Conservation (phyloP, 352 stramenopile species). For the Phytophthora aleatoria region DNA sequence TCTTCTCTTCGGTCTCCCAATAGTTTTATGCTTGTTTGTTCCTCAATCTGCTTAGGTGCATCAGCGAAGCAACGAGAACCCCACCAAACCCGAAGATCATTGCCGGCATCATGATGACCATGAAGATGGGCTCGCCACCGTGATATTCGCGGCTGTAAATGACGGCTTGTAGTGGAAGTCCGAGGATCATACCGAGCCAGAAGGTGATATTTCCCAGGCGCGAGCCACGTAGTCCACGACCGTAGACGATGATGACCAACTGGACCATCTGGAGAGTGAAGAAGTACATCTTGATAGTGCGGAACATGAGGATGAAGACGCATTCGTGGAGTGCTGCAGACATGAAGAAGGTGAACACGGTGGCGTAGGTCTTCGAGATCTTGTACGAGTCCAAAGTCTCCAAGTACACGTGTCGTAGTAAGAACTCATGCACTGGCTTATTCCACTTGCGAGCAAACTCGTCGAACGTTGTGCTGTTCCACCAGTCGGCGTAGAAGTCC, state of each 20-base stretch:
- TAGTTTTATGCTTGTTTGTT: constrained; percentile 30
- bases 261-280: constrained; percentile 96
- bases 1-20: not conserved
- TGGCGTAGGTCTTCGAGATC: constrained; percentile 74
- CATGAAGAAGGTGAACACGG: constrained; percentile 92
- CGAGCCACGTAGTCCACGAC: constrained; percentile 71
- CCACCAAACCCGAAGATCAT: constrained; percentile 69
- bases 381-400: constrained; percentile 80
- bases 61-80: constrained; percentile 51
- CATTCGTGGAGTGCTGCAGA: constrained; percentile 96
- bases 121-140: constrained; percentile 78
- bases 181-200: constrained; percentile 81
- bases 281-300: constrained; percentile 92
- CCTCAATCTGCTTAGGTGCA: constrained; percentile 42
- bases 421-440: constrained; percentile 96
- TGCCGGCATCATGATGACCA: constrained; percentile 77
- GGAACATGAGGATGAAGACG: constrained; percentile 95
- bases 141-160: constrained; percentile 87
- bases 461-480: constrained; percentile 95
- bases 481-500: constrained; percentile 98
- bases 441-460: constrained; percentile 96
- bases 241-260: constrained; percentile 90
- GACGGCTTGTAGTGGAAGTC: constrained; percentile 69
- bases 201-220: constrained; percentile 83
- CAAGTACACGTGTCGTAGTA: constrained; percentile 87